Base-by-base conservation (phyloP, 2,329 filamentous ascomycete species). In the Westerdykella sp. region DNA sequence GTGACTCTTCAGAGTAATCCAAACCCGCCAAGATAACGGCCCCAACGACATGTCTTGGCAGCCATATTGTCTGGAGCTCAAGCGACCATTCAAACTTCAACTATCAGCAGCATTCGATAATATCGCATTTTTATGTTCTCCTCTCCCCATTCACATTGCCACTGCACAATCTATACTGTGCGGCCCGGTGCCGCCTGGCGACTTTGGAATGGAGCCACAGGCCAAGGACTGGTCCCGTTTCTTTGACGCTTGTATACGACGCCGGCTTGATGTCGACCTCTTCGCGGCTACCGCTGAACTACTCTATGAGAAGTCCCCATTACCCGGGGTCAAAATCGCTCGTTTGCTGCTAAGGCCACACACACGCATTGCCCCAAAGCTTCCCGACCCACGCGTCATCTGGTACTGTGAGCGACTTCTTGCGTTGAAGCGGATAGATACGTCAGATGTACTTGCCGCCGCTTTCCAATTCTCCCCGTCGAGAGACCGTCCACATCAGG, bases 361-460 rank as follows among this genome's bases (percentile, higher is more conserved):
- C 31, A 48, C 48, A 41, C 43, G 59, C n/a, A 41, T 47, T 14
- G 43, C 53, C 10, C 57, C 18, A 43, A 62, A 45, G 25, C 46
- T 65, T 31, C 25, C 25, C 7, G 67, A 70, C 48, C 63, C 64
- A 13, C 57, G 63, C 9, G 51, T 65, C 15, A 41, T 64, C 40
- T 43, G 62, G 41, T 68, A 66, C 43, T 45, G 62, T 22, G 66
- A 68, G 48, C 55, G 57, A 23, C 46, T 67, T 23, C 48, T 68
- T 30, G 54, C 59, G 6, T 34, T 57, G 35, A 62, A 58, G 37
- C 59, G 56, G 44, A 41, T 68, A 13, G 59, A 67, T 40, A 59
- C 63, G 6, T 58, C 64, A 12, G 64, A 68, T 34, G 55, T 66
- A 6, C 51, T 68, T 1, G 36, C 51, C 18, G 43, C 62, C 6